A percentile compares a stretch with the other conserved stretches of the same genome.
phyloP scores from a whole-genome alignment of 164 flowering plant genomes.

The Piper betle region DNA sequence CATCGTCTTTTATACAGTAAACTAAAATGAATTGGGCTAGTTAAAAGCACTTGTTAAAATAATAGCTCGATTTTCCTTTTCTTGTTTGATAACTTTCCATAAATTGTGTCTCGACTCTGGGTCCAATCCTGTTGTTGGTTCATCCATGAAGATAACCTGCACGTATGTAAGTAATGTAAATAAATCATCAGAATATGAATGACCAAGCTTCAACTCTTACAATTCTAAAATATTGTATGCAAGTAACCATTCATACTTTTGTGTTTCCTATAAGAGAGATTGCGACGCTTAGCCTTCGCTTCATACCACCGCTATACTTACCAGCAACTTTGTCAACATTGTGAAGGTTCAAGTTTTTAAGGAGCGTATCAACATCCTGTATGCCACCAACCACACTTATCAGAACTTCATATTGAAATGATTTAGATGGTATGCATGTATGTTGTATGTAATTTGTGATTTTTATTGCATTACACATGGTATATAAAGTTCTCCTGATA shows the following conservation, averaged over 20 bases:
- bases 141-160: slow-evolving; percentile 19
- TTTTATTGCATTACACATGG: neutral
- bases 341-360: slow-evolving; percentile 51
- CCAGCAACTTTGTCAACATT: slow-evolving; percentile 66
- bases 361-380: slow-evolving; percentile 74
- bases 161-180: neutral
- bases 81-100: slow-evolving; percentile 58
- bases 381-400: neutral
- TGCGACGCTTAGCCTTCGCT: slow-evolving; percentile 92
- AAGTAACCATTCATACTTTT: slow-evolving; percentile 26
- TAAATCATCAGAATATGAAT: neutral
- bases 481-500: neutral
- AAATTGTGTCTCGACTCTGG: slow-evolving; percentile 58
- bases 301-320: slow-evolving; percentile 90
- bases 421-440: too few species aligned
- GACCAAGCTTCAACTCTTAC: neutral
- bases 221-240: neutral
- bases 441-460: too few species aligned
- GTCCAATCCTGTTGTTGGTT: slow-evolving; percentile 64
- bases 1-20: too few species aligned
- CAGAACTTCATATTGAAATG: too few species aligned
- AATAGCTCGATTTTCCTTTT: slow-evolving; percentile 50
- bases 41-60: slow-evolving; percentile 46
- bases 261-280: slow-evolving; percentile 83
- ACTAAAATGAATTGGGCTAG: neutral